Percentiles rank a stretch among this genome's conserved stretches.
Conservation (phyloP, 176 grass and related monocot genomes). For the Carex pumila region DNA sequence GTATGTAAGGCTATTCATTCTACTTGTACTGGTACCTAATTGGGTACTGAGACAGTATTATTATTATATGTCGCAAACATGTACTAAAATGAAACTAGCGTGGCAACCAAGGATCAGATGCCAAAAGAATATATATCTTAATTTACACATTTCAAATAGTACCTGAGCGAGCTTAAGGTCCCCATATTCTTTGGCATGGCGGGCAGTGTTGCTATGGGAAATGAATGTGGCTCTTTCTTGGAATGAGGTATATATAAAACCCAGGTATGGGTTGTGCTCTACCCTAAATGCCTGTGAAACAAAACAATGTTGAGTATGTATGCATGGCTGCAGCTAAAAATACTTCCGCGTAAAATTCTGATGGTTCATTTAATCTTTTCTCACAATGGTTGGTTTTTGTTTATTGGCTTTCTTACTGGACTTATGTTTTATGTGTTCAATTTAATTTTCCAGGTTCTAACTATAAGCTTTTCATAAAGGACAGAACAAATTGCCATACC, state of each 20-base stretch:
- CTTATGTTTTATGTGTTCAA: neutral
- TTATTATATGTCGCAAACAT: neutral
- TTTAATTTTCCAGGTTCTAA: neutral
- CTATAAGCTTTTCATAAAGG: neutral
- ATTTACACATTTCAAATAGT: neutral
- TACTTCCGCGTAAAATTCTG: neutral
- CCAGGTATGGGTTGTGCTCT: conserved; percentile 58
- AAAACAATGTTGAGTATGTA: neutral
- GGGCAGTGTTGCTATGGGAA: conserved; percentile 66
- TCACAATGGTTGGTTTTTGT: neutral
- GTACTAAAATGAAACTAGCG: too few relatives aligned
- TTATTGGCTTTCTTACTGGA: neutral
- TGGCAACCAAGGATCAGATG: too few relatives aligned
- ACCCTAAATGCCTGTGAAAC: conserved; percentile 38
- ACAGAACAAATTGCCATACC: neutral
- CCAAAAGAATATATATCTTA: too few relatives aligned
- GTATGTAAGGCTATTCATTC: neutral
- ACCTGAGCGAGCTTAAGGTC: conserved; percentile 53
- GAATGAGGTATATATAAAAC: conserved; percentile 75
- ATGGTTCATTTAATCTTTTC: neutral
- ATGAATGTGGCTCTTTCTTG: conserved; percentile 82
- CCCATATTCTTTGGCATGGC: conserved; percentile 56
- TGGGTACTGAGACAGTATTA: neutral
- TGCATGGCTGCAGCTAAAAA: neutral
- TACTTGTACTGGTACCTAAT: neutral